Base-by-base conservation (phyloP, 108 stramenopile genomes). In the Mayamaea pseudoterrestris region DNA sequence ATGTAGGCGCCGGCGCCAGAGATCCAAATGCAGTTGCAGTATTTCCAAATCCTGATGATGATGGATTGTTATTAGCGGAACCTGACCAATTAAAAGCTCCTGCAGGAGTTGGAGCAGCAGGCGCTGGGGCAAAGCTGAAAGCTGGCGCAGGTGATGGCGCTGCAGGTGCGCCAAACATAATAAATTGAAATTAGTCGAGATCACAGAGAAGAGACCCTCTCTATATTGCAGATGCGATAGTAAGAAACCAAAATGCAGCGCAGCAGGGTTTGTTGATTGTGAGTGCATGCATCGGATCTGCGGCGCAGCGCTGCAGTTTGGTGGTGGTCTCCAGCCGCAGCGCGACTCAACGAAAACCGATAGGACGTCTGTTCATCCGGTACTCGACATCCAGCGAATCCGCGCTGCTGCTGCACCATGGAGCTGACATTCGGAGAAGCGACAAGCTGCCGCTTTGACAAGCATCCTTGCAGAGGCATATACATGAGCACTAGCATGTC, bases 1-100 rank as follows among this genome's bases (percentile, higher is more conserved):
- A 65, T 53, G 37, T 66, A 35, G 69, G 50, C 47, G 71, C 50
- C n/a, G 44, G 65, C 11, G 46, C 57, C 13, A 61, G 13, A 39
- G 50, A 44, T 1, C 61, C 61, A 51, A 63, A 63, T 17, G 35
- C 7, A 8, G 12, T 12, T 26, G 21, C 43, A 42, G 27, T 11
- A 43, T 7, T 18, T 8, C 37, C 14, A 17, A n/a, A n/a, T n/a
- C n/a, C n/a, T n/a, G 32, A 11, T 12, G 32, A 34, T 34, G 9
- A 8, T 11, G 12, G 12, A 9, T 9, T 16, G 14, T 7, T 41
- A 41, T 9, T 16, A 41, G n/a, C 8, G 23, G 45, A 8, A 34
- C 30, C n/a, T 6, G 6, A 25, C 35, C 32, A 22, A 51, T 35
- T 13, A 36, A 37, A 37, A n/a, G 21, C 34, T 21, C 31, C 31